These are phyloP conservation scores for Hericium alpestre DNA, from an alignment of 768 basidiomycete species.

Conservation along the genomic window DNA sequence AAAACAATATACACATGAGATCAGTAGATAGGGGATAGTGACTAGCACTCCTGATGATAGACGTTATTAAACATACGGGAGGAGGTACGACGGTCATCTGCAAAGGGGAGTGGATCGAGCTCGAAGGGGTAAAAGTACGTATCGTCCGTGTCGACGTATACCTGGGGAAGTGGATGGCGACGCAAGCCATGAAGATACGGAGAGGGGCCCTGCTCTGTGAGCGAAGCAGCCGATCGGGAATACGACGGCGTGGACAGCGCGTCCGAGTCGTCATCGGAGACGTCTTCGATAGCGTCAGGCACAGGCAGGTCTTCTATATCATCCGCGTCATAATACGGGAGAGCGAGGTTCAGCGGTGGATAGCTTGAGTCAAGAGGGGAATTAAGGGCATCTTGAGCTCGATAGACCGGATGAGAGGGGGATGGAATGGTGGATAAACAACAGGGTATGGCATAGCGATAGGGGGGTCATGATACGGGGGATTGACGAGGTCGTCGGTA, in stretches of 20 bases:
- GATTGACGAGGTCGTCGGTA: slow-evolving; percentile 60
- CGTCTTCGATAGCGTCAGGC: slow-evolving; percentile 76
- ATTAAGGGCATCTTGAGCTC: slow-evolving; percentile 27
- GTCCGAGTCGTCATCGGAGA: slow-evolving; percentile 80
- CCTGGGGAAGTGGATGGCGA: slow-evolving; percentile 37
- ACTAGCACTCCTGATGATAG: slow-evolving; percentile 56
- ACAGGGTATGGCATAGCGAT: slow-evolving; percentile 47
- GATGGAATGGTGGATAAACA: slow-evolving; percentile 54
- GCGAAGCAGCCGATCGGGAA: slow-evolving; percentile 44
- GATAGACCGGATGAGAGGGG: slow-evolving; percentile 43
- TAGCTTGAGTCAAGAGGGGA: slow-evolving; percentile 25
- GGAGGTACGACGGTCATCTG: slow-evolving; percentile 37
- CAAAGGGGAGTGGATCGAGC: slow-evolving; percentile 63
- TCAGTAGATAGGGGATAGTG: not conserved
- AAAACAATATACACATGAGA: slow-evolving; percentile 20
- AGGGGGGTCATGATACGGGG: slow-evolving; percentile 37
- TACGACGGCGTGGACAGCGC: slow-evolving; percentile 48
- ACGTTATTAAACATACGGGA: slow-evolving; percentile 23
- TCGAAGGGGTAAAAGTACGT: slow-evolving; percentile 56
- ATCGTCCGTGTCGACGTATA: slow-evolving; percentile 53
- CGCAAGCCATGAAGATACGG: slow-evolving; percentile 35
- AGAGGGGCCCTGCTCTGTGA: slow-evolving; percentile 36
- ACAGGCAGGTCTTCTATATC: slow-evolving; percentile 61
- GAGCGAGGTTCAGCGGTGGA: slow-evolving; percentile 37
- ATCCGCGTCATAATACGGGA: slow-evolving; percentile 53